Percentiles rank a stretch among this genome's conserved stretches.
Conservation (phyloP, 148 eudicot genomes). For the Rhododendron mucronatum region DNA sequence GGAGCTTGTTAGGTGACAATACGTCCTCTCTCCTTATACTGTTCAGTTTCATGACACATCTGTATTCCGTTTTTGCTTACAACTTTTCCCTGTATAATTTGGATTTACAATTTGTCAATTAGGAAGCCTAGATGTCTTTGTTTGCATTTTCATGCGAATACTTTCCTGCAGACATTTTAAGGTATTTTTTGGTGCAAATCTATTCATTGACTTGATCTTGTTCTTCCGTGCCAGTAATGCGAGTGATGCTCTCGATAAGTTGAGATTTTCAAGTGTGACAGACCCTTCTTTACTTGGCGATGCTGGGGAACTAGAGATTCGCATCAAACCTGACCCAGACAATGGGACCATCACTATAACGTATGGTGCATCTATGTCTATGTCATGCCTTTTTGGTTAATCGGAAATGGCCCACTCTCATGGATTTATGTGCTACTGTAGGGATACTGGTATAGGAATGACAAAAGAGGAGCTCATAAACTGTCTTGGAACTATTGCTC, state of each 20-base stretch:
- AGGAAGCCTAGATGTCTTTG: background rate
- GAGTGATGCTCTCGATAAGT: conserved; percentile 96
- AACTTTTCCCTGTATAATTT: background rate
- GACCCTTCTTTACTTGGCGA: conserved; percentile 91
- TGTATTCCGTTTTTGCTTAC: background rate
- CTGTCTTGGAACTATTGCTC: conserved; percentile 98
- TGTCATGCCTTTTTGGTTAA: background rate
- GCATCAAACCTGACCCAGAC: conserved; percentile 85
- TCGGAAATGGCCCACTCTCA: background rate
- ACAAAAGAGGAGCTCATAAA: conserved; percentile 95
- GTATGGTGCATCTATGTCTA: conserved; percentile 27
- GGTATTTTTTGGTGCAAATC: background rate
- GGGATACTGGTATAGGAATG: conserved; percentile 99
- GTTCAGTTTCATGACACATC: background rate
- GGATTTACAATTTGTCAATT: background rate
- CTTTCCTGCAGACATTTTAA: background rate
- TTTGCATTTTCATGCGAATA: background rate
- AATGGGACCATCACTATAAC: conserved; percentile 88
- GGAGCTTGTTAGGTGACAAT: conserved; percentile 81
- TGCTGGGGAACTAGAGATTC: conserved; percentile 85
- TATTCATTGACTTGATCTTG: background rate
- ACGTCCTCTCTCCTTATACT: conserved; percentile 15
- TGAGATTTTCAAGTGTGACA: conserved; percentile 92
- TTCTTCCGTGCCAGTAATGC: conserved; percentile 66
- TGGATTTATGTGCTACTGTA: conserved; percentile 17